Evolutionary conservation across 129 eudicot species (phyloP).

Genomic region (Gnaphalium uliginosum): DNA sequence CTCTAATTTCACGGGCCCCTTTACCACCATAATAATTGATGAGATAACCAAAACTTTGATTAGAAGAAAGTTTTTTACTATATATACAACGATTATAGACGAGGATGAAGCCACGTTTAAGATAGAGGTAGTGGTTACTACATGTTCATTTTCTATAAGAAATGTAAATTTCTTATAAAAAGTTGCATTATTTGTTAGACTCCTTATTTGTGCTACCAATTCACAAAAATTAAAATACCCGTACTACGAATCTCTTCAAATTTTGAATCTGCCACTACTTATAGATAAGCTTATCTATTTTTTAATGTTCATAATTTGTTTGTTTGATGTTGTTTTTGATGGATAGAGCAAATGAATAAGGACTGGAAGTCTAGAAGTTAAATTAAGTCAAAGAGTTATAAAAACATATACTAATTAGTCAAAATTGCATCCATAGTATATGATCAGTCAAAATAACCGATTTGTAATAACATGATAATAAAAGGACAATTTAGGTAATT

Average conservation of each 20-base stretch:
- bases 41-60: conserved; percentile 39
- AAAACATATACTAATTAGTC: neutral
- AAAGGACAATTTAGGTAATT: conserved; percentile 28
- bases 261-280: neutral
- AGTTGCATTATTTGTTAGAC: too few species aligned
- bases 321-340: neutral
- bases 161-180: too few species aligned
- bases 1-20: conserved; percentile 55
- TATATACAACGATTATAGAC: too few species aligned
- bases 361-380: neutral
- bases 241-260: too few species aligned
- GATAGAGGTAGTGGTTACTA: too few species aligned
- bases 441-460: too few species aligned
- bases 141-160: too few species aligned
- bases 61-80: conserved; percentile 13
- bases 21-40: conserved; percentile 63
- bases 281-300: neutral
- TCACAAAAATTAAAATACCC: too few species aligned
- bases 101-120: too few species aligned
- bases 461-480: conserved; percentile 1
- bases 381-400: neutral
- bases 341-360: neutral
- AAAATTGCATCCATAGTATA: neutral
- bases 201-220: too few species aligned
- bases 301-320: neutral